Conservation (phyloP, 768 basidiomycete species). For the Megacollybia marginata region DNA sequence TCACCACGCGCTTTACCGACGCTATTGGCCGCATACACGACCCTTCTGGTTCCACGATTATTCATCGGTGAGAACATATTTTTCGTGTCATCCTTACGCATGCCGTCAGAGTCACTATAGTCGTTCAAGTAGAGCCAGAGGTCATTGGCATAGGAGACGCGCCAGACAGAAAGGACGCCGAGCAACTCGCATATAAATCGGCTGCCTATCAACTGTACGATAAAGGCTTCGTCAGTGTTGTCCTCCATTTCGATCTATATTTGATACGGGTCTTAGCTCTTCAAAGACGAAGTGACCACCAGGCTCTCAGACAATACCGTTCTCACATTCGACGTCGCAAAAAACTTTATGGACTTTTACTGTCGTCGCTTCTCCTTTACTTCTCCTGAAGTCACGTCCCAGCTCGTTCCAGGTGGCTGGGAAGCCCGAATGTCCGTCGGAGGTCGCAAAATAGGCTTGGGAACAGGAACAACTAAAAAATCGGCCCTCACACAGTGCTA, state of each 20-base stretch:
- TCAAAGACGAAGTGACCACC: constrained; percentile 10
- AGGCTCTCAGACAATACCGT: constrained; percentile 58
- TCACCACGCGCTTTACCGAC: not conserved
- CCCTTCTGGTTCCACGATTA: not conserved
- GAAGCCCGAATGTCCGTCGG: constrained; percentile 72
- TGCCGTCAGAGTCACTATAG: constrained; percentile 30
- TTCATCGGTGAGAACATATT: not conserved
- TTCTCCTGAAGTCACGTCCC: constrained; percentile 62
- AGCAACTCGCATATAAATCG: constrained; percentile 69
- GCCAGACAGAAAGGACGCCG: constrained; percentile 51
- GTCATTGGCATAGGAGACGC: constrained; percentile 61
- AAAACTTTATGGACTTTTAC: constrained; percentile 93
- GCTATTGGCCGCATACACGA: not conserved
- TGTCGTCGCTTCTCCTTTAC: constrained; percentile 72
- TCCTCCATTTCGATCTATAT: not conserved
- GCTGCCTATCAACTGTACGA: constrained; percentile 64
- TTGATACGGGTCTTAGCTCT: not conserved
- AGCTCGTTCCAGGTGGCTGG: constrained; percentile 41
- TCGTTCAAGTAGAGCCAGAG: constrained; percentile 27
- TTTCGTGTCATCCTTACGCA: not conserved
- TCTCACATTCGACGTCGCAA: constrained; percentile 57
- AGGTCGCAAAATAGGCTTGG: constrained; percentile 77
- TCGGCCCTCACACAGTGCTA: constrained; percentile 63
- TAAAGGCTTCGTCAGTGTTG: constrained; percentile 51
- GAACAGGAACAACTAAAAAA: constrained; percentile 64